These are phyloP conservation scores for Russula olivacea DNA, from an alignment of 768 basidiomycete species.

Conservation along the genomic window DNA sequence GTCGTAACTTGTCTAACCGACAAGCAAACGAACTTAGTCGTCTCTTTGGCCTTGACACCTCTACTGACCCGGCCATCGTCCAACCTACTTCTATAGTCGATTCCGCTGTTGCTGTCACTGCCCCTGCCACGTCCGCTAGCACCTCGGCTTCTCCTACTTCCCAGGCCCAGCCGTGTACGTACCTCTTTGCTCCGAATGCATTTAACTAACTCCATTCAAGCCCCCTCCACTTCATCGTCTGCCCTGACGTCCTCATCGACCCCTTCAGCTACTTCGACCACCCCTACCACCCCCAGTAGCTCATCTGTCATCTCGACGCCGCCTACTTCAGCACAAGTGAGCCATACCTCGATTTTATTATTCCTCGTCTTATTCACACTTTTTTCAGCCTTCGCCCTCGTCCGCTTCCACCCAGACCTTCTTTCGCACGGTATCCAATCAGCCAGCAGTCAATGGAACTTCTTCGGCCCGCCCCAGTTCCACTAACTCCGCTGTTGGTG, in stretches of 20 bases:
- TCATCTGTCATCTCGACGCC: neutral
- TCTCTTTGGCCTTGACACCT: neutral
- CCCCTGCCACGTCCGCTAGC: neutral
- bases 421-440: slow-evolving; percentile 1
- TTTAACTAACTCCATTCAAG: neutral
- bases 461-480: slow-evolving; percentile 13
- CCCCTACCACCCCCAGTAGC: neutral
- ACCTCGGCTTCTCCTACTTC: neutral
- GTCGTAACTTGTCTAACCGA: too few species aligned
- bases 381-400: neutral
- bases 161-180: neutral
- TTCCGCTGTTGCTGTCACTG: neutral
- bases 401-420: slow-evolving; percentile 10
- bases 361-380: neutral
- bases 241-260: neutral
- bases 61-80: too few species aligned
- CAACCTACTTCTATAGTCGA: neutral
- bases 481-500: slow-evolving; percentile 5
- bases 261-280: neutral
- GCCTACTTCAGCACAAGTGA: neutral
- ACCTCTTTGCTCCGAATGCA: neutral
- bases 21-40: neutral
- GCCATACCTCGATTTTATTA: neutral
- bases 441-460: neutral
- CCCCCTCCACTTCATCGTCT: neutral